Evolutionary conservation across 495 filamentous ascomycete genomes (phyloP), one percentile per base, ranked within the genome.

Genomic region (Neurospora sp.): DNA sequence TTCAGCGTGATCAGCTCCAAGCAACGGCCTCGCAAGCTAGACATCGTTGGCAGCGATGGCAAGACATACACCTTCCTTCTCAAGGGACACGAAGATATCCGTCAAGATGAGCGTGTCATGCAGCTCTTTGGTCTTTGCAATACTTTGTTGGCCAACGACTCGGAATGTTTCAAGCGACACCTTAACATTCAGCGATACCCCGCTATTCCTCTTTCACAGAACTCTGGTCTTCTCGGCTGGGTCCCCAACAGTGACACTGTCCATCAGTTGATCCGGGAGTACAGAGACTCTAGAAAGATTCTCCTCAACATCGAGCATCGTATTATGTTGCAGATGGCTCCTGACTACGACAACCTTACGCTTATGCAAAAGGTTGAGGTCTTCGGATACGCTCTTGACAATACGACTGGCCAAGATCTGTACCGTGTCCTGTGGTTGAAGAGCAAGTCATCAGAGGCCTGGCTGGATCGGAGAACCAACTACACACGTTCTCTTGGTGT

Each of bases 281-380:
- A 99, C 79, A 90, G 96, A 70, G 96, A 99, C 79, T 96, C 92
- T 71, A 90, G 96, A 39, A 96, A 97, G 77, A 99, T 99, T 74
- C 85, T 99, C 35, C 89, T 99, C 68, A 99, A 99, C 76, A 99
- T 99, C 74, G 96, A 99, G 82, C 96, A 99, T 77, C 91, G 96
- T 35, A 98, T 99, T 78, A 99, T 99, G 96, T 85, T 99, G 41
- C 96, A 99, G 80, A 99, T 99, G 96, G 96, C 96, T 14, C 96
- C 96, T 3, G 96, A 99, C 80, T 98, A 98, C 78, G 96, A 99
- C 75, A 97, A 96, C 75, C 88, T 99, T 16, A 97, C 96, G 0
- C 88, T 99, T 38, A 99, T 99, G 96, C 96, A 99, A 80, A 99
- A 99, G 83, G 96, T 98, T 3, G 96, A 99, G 79, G 96, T 99